Conservation (phyloP, 208 protist genomes). For the Wallacemonas rigidus region DNA sequence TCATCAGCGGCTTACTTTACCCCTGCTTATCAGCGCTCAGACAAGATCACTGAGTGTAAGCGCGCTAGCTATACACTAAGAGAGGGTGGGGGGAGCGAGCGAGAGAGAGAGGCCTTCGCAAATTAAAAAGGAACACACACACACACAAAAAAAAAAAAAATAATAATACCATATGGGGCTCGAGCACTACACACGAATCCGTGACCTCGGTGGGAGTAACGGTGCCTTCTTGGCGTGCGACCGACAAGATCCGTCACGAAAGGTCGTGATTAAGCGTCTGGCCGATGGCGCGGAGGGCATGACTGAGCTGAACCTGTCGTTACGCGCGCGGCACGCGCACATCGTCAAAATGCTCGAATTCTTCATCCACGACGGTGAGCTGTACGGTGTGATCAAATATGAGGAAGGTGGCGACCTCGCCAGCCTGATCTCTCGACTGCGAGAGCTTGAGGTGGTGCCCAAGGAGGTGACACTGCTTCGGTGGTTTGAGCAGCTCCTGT, state of each 20-base stretch:
- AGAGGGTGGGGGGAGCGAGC: no score
- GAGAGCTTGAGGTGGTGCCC: conserved; percentile 38
- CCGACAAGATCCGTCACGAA: conserved; percentile 49
- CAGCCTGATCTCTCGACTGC: conserved; percentile 49
- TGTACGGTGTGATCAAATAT: conserved; percentile 88
- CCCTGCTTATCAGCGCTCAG: no score
- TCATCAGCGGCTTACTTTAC: no score
- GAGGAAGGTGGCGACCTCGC: conserved; percentile 84
- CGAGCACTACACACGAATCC: conserved; percentile 82
- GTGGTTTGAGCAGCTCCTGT: conserved; percentile 79
- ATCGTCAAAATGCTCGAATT: conserved; percentile 79
- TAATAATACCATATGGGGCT: conserved; percentile 68
- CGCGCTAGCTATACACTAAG: no score
- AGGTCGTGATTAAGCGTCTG: conserved; percentile 84
- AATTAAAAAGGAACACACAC: background rate
- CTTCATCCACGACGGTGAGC: conserved; percentile 60
- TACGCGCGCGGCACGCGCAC: conserved; percentile 79
- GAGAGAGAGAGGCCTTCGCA: background rate
- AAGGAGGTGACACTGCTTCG: conserved; percentile 55
- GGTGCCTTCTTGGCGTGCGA: conserved; percentile 72
- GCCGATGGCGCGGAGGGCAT: conserved; percentile 60
- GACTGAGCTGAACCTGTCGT: conserved; percentile 76
- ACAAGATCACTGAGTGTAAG: no score
- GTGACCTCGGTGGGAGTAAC: conserved; percentile 78
- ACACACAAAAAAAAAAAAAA: background rate